Evolutionary conservation across 805 yeast genomes (phyloP).

Genomic region (Wickerhamiella siamensis): DNA sequence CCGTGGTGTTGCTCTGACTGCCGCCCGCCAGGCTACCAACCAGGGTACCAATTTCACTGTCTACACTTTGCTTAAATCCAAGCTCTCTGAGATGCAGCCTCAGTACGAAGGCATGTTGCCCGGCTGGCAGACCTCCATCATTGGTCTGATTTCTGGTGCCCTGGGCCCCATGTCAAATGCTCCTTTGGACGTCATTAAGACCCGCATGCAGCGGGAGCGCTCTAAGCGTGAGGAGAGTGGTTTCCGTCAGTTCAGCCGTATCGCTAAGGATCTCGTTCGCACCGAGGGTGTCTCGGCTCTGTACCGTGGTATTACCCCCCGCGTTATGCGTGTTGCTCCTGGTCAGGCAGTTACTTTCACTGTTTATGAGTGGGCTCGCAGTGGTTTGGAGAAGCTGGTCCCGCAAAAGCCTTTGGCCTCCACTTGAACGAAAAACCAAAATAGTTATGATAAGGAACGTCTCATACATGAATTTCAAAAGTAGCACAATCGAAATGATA

Average conservation of each 20-base stretch:
- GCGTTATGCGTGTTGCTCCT: slow-evolving; percentile 98
- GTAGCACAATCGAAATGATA: too few relatives aligned
- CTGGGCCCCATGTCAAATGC: slow-evolving; percentile 96
- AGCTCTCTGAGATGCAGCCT: slow-evolving; percentile 40
- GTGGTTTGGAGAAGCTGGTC: slow-evolving; percentile 32
- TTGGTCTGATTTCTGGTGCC: slow-evolving; percentile 90
- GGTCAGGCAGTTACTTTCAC: slow-evolving; percentile 99
- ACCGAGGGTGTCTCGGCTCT: slow-evolving; percentile 84
- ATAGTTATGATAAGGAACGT: too few relatives aligned
- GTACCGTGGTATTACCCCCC: slow-evolving; percentile 95
- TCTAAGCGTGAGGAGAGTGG: slow-evolving; percentile 51
- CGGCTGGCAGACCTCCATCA: slow-evolving; percentile 82
- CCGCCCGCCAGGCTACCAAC: slow-evolving; percentile 95
- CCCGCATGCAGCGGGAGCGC: slow-evolving; percentile 86
- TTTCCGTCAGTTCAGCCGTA: slow-evolving; percentile 61
- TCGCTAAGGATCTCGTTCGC: slow-evolving; percentile 63
- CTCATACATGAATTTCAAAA: too few relatives aligned
- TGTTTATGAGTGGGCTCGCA: slow-evolving; percentile 80
- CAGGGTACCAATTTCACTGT: slow-evolving; percentile 98
- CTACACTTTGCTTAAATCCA: slow-evolving; percentile 69
- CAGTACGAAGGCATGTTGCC: slow-evolving; percentile 53
- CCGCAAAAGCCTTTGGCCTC: slow-evolving; percentile 7
- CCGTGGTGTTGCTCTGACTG: slow-evolving; percentile 90
- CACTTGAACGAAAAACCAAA: too few relatives aligned
- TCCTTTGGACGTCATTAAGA: slow-evolving; percentile 92